Evolutionary conservation across 805 yeast genomes (phyloP), one percentile per base, ranked within the genome.

Genomic region (Saturnispora quitensis): DNA sequence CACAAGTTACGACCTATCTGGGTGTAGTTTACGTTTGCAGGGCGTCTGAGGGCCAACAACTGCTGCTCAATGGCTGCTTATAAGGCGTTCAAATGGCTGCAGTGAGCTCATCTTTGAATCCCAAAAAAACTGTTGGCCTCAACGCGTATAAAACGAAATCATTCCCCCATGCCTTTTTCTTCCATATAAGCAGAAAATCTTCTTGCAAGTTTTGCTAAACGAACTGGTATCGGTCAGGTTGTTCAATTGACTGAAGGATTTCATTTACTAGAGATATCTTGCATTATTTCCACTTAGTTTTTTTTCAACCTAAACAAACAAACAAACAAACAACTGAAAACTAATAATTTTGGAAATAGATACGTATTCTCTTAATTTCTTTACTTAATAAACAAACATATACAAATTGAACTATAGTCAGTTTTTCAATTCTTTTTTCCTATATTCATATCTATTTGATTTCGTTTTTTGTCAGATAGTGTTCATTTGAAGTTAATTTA

Each of bases 261-360:
- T 27, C 25, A 24, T 44, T 34, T 24, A 25, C 34, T n/a, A 17
- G 10, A 20, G 31, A 25, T 44, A 22, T 15, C 4, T 10, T 45
- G 22, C 10, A 34, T 42, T 40, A 6, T 47, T 28, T 40, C 43
- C 24, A 10, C 22, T 15, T 52, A 36, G 20, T 43, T 25, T 33
- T 28, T 12, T 17, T 17, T 8, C 22, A 6, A 18, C 22, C 13
- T 44, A 47, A 46, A 43, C 50, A 50, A 50, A 40, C 54, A 48
- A 50, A 40, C 54, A 48, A 51, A 49, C 55, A 45, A 53, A 53
- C 52, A 43, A 49, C 45, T 51, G 18, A 47, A 43, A n/a, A 44
- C 17, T 20, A 27, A 35, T 5, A 31, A 31, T 31, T 38, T 18
- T 18, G 42, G 42, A 38, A 38, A 20, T 38, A 38, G 10, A 38